Evolutionary conservation across 192 early-diverging fungal genomes (phyloP).

Genomic region (Spinellus fusiger): DNA sequence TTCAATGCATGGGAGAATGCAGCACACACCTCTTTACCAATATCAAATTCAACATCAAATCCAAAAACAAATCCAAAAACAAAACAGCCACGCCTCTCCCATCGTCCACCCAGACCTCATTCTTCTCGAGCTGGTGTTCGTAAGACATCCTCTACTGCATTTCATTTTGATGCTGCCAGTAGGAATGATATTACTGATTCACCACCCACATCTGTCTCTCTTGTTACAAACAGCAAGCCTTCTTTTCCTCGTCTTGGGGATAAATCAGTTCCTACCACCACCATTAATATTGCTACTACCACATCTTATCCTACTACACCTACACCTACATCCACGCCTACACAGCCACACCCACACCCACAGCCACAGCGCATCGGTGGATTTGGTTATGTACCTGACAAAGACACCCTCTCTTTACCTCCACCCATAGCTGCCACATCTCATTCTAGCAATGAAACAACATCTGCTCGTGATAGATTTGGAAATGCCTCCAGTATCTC

Average conservation of each 20-base stretch:
- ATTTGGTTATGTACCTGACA: constrained; percentile 4
- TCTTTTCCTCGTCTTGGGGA: no score
- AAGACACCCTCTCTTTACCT: background rate
- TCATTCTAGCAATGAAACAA: background rate
- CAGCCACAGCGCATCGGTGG: background rate
- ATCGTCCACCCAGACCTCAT: background rate
- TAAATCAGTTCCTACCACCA: background rate
- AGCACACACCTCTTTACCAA: no score
- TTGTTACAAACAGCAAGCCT: no score
- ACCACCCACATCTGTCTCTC: no score
- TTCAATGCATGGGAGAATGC: no score
- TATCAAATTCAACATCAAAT: no score
- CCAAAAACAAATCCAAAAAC: no score
- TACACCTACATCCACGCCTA: background rate
- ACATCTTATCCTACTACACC: background rate
- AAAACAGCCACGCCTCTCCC: background rate
- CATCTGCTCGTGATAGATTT: constrained; percentile 69
- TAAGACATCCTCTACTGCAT: no score
- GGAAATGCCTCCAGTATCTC: constrained; percentile 81
- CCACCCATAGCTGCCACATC: background rate
- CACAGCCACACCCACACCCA: background rate
- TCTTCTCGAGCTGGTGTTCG: no score
- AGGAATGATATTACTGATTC: no score
- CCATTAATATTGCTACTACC: background rate
- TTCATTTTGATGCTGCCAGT: no score